Conservation (phyloP, 225 moss, liverwort and hornwort genomes). For the Thuidium tamariscinum region DNA sequence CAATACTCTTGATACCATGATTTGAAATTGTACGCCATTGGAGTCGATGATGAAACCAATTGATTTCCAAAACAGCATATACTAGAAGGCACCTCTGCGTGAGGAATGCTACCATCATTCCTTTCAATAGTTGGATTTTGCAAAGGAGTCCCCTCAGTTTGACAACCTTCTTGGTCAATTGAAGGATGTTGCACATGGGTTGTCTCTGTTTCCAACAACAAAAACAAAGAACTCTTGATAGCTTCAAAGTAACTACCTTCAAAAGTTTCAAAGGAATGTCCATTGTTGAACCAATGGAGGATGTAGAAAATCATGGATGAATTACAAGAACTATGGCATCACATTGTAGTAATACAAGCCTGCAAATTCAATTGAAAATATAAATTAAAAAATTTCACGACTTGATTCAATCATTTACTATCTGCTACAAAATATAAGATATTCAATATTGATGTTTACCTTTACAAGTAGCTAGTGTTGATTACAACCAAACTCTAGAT, state of each 20-base stretch:
- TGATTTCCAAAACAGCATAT: background rate
- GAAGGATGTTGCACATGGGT: background rate
- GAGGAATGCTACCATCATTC: background rate
- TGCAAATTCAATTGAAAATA: background rate
- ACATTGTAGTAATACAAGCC: too few relatives aligned
- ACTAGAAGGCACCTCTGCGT: fast-evolving
- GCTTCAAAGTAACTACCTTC: background rate
- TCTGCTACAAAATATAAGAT: background rate
- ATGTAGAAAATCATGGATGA: background rate
- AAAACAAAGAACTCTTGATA: background rate
- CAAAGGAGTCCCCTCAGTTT: background rate
- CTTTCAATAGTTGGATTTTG: background rate
- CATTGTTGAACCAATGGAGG: background rate
- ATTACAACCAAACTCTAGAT: background rate
- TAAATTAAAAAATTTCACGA: fast-evolving
- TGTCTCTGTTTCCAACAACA: fast-evolving
- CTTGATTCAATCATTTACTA: background rate
- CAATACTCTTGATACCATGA: background rate
- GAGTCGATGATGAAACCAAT: background rate
- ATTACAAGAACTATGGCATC: background rate
- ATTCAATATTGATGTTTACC: background rate
- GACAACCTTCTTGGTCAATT: background rate
- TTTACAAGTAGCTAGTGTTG: fast-evolving
- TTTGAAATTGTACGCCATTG: background rate
- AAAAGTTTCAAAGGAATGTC: background rate